Evolutionary conservation across 202 grass and related monocot genomes (phyloP), one percentile per base, ranked within the genome.

Genomic region (Eragrostis tef): DNA sequence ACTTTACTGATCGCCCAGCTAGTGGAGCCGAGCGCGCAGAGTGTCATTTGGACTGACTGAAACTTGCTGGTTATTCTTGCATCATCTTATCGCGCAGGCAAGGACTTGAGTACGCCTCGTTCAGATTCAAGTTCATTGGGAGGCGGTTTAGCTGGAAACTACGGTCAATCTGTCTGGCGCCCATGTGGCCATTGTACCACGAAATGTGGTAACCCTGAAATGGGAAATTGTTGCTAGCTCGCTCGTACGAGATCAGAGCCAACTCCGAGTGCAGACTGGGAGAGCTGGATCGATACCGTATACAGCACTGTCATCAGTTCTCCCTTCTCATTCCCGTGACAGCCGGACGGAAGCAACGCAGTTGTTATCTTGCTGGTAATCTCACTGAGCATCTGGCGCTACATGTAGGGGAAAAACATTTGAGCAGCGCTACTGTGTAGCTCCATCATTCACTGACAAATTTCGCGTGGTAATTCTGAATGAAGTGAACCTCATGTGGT

Each of bases 31-130:
- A n/a, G 64, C 49, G 20, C 64, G 0, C 70, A 47, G 68, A 14
- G 72, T 41, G 46, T 10, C 48, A 42, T 52, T 16, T 60, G 64
- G 87, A 81, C 77, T 17, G 39, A 71, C 71, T 47, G 77, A 70
- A 84, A 80, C 21, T 54, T 68, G 47, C 64, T 44, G 73, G 1
- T 65, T 66, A 50, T 81, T 59, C n/a, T n/a, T n/a, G n/a, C n/a
- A n/a, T n/a, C n/a, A n/a, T n/a, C n/a, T n/a, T n/a, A n/a, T n/a
- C n/a, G n/a, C n/a, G n/a, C n/a, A n/a, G n/a, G n/a, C n/a, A n/a
- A n/a, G n/a, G n/a, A n/a, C n/a, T n/a, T n/a, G n/a, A n/a, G n/a
- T n/a, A n/a, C n/a, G n/a, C n/a, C n/a, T n/a, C n/a, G n/a, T n/a
- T n/a, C n/a, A n/a, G n/a, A n/a, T n/a, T n/a, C n/a, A n/a, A n/a